Percentiles rank a stretch among this genome's conserved stretches.
Conservation (phyloP, 1,139 yeast genomes). For the Blastobotrys proliferans region DNA sequence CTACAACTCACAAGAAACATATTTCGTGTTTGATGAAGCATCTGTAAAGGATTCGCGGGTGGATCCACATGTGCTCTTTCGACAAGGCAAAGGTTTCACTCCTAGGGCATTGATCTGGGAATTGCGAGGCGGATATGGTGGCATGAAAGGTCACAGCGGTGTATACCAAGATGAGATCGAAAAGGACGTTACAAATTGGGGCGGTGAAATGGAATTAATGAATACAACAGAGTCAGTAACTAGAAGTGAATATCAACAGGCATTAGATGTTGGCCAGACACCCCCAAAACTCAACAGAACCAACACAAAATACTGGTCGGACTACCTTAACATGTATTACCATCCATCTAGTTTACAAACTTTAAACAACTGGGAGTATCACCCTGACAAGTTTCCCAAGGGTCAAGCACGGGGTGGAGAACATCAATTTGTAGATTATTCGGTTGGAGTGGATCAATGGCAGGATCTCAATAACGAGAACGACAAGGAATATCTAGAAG, state of each 20-base stretch:
- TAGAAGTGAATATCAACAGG: conserved; percentile 57
- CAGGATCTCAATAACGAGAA: conserved; percentile 30
- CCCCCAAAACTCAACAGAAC: conserved; percentile 34
- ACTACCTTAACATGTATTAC: conserved; percentile 65
- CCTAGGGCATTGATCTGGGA: conserved; percentile 85
- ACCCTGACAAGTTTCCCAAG: conserved; percentile 37
- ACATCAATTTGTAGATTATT: conserved; percentile 39
- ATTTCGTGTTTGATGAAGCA: conserved; percentile 47
- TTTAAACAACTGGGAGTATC: conserved; percentile 54
- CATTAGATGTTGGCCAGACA: conserved; percentile 49
- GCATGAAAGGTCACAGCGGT: conserved; percentile 27
- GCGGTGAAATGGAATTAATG: conserved; percentile 11
- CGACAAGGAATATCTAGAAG: conserved; percentile 50
- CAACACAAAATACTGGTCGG: conserved; percentile 73
- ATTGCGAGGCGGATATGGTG: conserved; percentile 41
- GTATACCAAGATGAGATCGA: conserved; percentile 21
- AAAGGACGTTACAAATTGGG: conserved; percentile 19
- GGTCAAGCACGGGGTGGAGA: conserved; percentile 41
- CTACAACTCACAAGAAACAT: conserved; percentile 72
- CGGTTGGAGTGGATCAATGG: conserved; percentile 51
- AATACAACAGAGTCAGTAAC: conserved; percentile 28
- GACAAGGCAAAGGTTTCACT: conserved; percentile 54
- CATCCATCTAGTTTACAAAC: conserved; percentile 56
- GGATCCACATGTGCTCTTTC: conserved; percentile 46
- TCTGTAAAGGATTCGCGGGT: conserved; percentile 37